Evolutionary conservation across 768 basidiomycete genomes (phyloP), one percentile per base, ranked within the genome.

Genomic region (Lactifluus echinatus): DNA sequence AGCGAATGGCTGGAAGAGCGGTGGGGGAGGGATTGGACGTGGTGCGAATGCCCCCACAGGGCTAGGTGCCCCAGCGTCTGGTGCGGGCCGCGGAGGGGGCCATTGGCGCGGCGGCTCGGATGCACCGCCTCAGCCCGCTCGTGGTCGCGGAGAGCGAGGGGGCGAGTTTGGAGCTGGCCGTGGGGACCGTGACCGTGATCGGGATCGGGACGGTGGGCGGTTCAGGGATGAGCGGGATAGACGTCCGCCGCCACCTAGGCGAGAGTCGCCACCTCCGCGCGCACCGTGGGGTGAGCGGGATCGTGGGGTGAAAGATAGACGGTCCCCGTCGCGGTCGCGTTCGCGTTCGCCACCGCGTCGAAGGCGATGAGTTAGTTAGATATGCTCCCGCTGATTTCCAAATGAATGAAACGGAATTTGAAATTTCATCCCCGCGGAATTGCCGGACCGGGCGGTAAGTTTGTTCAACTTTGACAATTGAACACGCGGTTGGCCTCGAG

Each of bases 61-160:
- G 74, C 70, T 12, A 60, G 72, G 31, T 58, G 67, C 17, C 57
- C 66, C 56, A 15, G 34, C 69, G 43, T 69, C 71, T 19, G 64
- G 66, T n/a, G 74, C 76, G 40, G 71, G 80, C 10, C 80, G 83
- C 44, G 81, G 82, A 21, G 72, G 71, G 39, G 85, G 86, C 0
- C 85, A 87, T 68, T 89, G 86, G 85, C 76, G 88, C 42, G 88
- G 87, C 0, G 83, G 77, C 15, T 85, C 87, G 1, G 78, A 82
- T 63, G 73, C 73, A 1, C 74, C 70, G 6, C 58, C 69, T 29
- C 47, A 40, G n/a, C 52, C 75, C 6, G 71, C 73, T 7, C 68
- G 70, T 2, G 65, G 71, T 33, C 74, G 74, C 28, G 72, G 79
- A 33, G 74, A 79, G 33, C 71, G 76, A 4, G 72, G 78, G 2